Conservation (phyloP, 2,329 filamentous ascomycete genomes). For the Colletotrichum chrysophilum region DNA sequence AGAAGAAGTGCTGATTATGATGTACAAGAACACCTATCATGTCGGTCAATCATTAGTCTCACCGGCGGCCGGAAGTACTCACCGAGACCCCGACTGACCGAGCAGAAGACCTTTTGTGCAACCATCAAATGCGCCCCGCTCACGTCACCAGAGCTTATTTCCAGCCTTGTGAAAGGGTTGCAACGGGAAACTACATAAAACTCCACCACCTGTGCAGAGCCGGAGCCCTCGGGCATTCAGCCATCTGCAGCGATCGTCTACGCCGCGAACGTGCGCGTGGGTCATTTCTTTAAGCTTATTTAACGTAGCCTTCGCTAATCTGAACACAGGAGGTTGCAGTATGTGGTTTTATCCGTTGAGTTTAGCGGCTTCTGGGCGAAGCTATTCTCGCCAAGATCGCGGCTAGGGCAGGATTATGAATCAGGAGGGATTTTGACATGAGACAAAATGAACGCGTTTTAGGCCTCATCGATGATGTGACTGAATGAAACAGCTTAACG, state of each 20-base stretch:
- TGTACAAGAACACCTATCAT: no score
- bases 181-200: neutral
- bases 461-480: neutral
- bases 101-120: neutral
- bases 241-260: neutral
- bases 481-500: neutral
- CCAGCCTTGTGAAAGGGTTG: neutral
- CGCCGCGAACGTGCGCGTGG: neutral
- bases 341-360: neutral
- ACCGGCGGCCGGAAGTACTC: no score
- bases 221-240: neutral
- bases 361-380: neutral
- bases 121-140: neutral
- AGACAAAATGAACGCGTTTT: neutral
- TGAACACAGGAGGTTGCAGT: neutral
- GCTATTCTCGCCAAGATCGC: neutral
- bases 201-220: neutral
- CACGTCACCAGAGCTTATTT: neutral
- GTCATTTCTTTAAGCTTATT: neutral
- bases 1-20: no score
- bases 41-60: no score
- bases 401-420: neutral
- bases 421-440: neutral
- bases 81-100: neutral
- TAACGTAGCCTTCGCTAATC: neutral